Conservation (phyloP, 257 asterid genomes). For the Marsdenia floribunda region DNA sequence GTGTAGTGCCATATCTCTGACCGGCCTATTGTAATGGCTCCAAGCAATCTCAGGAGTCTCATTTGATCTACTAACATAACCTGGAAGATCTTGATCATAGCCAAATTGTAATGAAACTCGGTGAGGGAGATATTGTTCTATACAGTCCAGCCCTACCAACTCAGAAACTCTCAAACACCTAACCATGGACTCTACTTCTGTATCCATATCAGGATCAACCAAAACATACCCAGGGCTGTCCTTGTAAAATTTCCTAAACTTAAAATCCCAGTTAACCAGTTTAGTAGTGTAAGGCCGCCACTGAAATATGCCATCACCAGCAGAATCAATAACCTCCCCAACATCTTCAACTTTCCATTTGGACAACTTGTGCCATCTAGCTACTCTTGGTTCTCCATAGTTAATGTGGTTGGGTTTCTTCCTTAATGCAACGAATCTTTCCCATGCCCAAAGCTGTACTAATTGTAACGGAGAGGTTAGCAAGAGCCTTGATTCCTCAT, state of each 20-base stretch:
- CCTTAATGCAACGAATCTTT: slow-evolving; percentile 29
- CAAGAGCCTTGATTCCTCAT: background rate
- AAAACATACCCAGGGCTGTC: background rate
- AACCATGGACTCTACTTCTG: slow-evolving; percentile 22
- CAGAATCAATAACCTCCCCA: slow-evolving; percentile 16
- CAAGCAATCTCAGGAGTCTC: slow-evolving; percentile 16
- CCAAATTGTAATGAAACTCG: slow-evolving; percentile 41
- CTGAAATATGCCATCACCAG: slow-evolving; percentile 22
- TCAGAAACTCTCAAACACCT: slow-evolving; percentile 26
- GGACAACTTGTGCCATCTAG: slow-evolving; percentile 27
- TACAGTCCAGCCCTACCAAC: slow-evolving; percentile 27
- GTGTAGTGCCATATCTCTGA: slow-evolving; percentile 6
- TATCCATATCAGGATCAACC: slow-evolving; percentile 7
- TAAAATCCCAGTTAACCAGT: background rate
- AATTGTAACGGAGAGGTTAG: slow-evolving; percentile 28
- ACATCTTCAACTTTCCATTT: slow-evolving; percentile 14
- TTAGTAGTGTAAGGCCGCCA: slow-evolving; percentile 37
- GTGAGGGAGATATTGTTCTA: slow-evolving; percentile 33
- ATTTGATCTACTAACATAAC: slow-evolving; percentile 3
- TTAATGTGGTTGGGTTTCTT: slow-evolving; percentile 16
- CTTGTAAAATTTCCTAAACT: background rate
- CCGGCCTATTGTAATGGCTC: slow-evolving; percentile 17
- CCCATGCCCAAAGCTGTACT: slow-evolving; percentile 52
- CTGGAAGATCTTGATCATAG: slow-evolving; percentile 36
- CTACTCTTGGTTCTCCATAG: slow-evolving; percentile 17